Base-by-base conservation (phyloP, 2,329 filamentous ascomycete species). In the Alternaria infectoria region DNA sequence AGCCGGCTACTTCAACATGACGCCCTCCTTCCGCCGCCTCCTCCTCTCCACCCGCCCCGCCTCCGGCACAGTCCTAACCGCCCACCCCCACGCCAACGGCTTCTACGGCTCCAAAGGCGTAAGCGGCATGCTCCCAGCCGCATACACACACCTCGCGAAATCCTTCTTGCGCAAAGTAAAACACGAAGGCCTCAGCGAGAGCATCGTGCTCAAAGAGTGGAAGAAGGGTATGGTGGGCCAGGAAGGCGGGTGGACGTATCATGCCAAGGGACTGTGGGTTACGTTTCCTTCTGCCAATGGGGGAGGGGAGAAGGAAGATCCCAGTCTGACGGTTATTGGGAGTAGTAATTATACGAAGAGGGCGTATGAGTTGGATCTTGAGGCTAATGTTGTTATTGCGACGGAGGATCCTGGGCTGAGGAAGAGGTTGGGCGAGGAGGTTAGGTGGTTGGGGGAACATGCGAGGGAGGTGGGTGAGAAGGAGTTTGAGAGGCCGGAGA, bases 1-100 rank as follows among this genome's bases (percentile, higher is more conserved):
- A 1, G 96, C 96, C 0, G 96, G 96, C 56, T 99, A 99, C 82
- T 99, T 99, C 83, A 99, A 99, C 82, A 97, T 97, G 59, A 93
- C 93, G 7, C 91, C 93, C 0, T 89, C 90, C 5, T 87, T 98
- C 19, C 94, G 92, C 3, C 87, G 90, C 43, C 87, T 97, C 1
- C 85, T 99, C 0, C 88, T 99, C 30, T 84, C 86, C 7, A 93
- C 93, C 0, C 87, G 89, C 1, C 91, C 90, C 0, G 80, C 82
- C 2, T 85, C 85, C 45, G 96, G 93, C 64, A 94, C 91, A 0
- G 92, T 99, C 21, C 90, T 99, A 58, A 97, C 96, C 0, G 96
- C 96, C 2, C 93, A 93, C 1, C 96, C 95, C 0, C 90, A 93
- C 80, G 96, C 96, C 0, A 99, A 99, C 79, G 96, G 96, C 7